A percentile compares a stretch with the other conserved stretches of the same genome.
Evolutionary conservation across 2,329 filamentous ascomycete species (phyloP).

Genomic region (Pseudogymnoascus sp.): DNA sequence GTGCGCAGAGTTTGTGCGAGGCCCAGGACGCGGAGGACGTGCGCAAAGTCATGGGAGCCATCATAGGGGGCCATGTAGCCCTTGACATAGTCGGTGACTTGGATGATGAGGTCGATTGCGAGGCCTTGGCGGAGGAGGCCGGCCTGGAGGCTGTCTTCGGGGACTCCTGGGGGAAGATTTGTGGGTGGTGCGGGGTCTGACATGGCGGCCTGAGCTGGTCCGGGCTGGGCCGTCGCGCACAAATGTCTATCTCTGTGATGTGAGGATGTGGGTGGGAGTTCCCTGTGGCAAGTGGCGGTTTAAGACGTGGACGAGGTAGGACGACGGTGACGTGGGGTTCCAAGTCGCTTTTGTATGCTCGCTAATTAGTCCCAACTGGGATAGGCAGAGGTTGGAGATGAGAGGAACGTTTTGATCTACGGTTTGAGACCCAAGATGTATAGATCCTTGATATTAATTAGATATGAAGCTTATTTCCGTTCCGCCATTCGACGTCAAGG

Average conservation of each 20-base stretch:
- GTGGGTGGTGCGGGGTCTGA: background rate
- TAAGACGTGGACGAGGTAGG: background rate
- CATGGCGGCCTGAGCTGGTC: background rate
- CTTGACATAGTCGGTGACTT: slow-evolving; percentile 55
- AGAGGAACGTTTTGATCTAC: background rate
- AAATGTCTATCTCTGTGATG: background rate
- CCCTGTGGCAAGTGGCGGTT: background rate
- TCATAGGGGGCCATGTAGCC: slow-evolving; percentile 72
- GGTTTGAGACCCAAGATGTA: background rate
- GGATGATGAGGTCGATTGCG: slow-evolving; percentile 35
- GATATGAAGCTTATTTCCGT: background rate
- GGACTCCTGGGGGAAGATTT: background rate
- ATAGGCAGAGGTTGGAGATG: background rate
- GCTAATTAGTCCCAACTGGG: background rate
- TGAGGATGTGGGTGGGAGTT: background rate
- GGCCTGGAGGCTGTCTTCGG: background rate
- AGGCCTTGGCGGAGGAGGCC: background rate
- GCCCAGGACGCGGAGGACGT: slow-evolving; percentile 72
- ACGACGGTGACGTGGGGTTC: background rate
- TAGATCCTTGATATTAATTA: background rate
- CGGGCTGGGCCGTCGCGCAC: background rate
- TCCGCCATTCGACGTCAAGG: background rate
- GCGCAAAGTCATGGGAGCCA: slow-evolving; percentile 78
- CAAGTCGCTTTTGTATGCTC: background rate
- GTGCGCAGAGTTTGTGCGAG: slow-evolving; percentile 56